Base-by-base conservation (phyloP, 306 rosid genomes). In the Cicer chorassanicum region DNA sequence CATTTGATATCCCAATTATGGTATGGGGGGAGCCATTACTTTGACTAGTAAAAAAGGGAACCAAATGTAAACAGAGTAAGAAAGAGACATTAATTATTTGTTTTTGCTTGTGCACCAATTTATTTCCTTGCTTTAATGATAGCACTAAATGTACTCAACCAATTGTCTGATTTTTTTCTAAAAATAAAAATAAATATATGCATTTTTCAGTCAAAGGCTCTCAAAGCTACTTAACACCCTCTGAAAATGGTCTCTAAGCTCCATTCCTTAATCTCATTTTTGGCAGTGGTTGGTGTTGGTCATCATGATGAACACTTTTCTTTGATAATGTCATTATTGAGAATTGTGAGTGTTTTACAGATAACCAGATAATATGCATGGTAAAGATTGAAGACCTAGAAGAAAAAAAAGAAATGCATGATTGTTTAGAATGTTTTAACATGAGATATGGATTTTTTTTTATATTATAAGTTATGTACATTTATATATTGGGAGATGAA, bases 81-180 rank as follows among this genome's bases (percentile, higher is more conserved):
- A 75, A 65, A 79, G 79, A 57, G 59, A 54, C 8, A 21, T 59
- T 57, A 60, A 75, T 83, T 24, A 75, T 59, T 72, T 71, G 53
- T 38, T 82, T 72, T 82, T 82, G 84, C 82, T 80, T 83, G 81
- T 75, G 79, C 79, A 70, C 84, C 86, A 79, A 83, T 64, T 75
- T 65, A 76, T 80, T 75, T 75, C 79, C 70, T 55, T 75, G 45
- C 77, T 69, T 56, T 75, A 72, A 83, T 79, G 46, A 83, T 83
- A 54, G 12, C 82, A 39, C 49, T 16, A 64, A 13, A 69, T 76
- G 79, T 72, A 72, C 78, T 72, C 77, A 78, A 72, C 9, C 3
- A 82, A 65, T 65, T 82, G 70, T 39, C n/a, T 49, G 51, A 6
- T 24, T 24, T 24, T 16, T 59, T 43, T 40, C 19, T 4, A 55